phyloP scores from a whole-genome alignment of 805 yeast genomes.

The Isabelozyma gotoi region DNA sequence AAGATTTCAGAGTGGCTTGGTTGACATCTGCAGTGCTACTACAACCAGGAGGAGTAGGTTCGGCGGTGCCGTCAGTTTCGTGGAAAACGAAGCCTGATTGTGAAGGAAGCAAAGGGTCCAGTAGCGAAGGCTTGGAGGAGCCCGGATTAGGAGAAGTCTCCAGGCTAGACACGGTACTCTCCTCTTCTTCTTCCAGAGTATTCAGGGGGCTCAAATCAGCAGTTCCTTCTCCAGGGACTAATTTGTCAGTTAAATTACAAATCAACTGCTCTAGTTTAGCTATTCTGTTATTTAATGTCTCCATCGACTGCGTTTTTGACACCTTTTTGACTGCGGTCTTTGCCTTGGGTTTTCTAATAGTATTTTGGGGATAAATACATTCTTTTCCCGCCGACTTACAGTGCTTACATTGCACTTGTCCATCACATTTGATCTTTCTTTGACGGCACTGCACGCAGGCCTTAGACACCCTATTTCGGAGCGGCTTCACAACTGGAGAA shows the following conservation, averaged over 20 bases:
- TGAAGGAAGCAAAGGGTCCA: not conserved
- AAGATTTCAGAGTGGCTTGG: not conserved
- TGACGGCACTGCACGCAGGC: constrained; percentile 56
- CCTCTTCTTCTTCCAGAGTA: not conserved
- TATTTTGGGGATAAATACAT: not conserved
- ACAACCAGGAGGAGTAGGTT: not conserved
- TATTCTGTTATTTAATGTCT: constrained; percentile 18
- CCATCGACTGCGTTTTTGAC: constrained; percentile 8
- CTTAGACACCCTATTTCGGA: constrained; percentile 46
- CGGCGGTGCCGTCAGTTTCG: not conserved
- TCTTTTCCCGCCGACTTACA: constrained; percentile 20
- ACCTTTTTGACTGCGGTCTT: not conserved
- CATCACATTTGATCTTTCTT: constrained; percentile 56
- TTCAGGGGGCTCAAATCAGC: not conserved
- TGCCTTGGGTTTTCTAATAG: not conserved
- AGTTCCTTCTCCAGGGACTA: constrained; percentile 8
- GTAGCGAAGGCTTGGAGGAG: not conserved
- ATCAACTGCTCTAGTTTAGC: constrained; percentile 20
- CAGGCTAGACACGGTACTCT: not conserved
- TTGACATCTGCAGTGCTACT: not conserved
- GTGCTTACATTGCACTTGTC: constrained; percentile 50
- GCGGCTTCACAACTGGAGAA: too few species aligned
- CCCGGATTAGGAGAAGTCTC: not conserved
- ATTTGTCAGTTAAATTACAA: constrained; percentile 15
- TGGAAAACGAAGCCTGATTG: not conserved